Percentiles rank a stretch among this genome's conserved stretches.
phyloP scores from a whole-genome alignment of 1,139 yeast genomes.

The Saccharomyces uvarum region DNA sequence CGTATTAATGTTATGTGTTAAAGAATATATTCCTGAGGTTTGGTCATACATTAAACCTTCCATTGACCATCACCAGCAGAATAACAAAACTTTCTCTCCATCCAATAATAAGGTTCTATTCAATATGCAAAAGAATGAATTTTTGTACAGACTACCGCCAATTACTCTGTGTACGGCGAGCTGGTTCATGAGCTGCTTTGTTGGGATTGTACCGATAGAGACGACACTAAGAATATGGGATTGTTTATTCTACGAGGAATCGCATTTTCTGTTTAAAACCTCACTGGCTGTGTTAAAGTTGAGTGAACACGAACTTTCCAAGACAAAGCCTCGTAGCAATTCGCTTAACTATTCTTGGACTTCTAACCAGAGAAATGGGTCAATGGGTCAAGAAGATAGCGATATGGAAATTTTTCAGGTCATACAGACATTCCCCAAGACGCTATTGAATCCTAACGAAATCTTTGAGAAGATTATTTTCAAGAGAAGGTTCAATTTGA shows the following conservation, averaged over 20 bases:
- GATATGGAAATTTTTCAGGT: constrained; percentile 84
- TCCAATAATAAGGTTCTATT: constrained; percentile 1
- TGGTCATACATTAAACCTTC: constrained; percentile 50
- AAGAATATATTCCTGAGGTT: constrained; percentile 73
- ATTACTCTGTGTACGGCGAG: constrained; percentile 88
- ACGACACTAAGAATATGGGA: constrained; percentile 90
- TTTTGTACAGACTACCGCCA: constrained; percentile 74
- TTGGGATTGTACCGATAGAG: constrained; percentile 82
- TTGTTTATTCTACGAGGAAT: constrained; percentile 84
- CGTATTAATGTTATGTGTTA: constrained; percentile 76
- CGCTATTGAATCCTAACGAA: constrained; percentile 58
- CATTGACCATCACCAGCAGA: neutral
- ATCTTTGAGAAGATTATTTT: constrained; percentile 66
- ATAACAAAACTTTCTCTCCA: constrained; percentile 1
- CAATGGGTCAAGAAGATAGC: constrained; percentile 35
- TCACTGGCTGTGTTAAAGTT: constrained; percentile 76
- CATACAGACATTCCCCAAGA: constrained; percentile 75
- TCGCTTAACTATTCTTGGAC: neutral
- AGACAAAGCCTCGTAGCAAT: constrained; percentile 27
- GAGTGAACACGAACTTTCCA: constrained; percentile 55
- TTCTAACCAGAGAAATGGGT: neutral
- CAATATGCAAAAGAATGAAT: constrained; percentile 42
- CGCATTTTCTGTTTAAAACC: constrained; percentile 75
- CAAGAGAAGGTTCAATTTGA: constrained; percentile 66
- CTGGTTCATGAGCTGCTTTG: constrained; percentile 95